Percentiles rank a stretch among this genome's conserved stretches.
phyloP scores from a whole-genome alignment of 1,284 basidiomycete species.

The Macrocybe sp. region DNA sequence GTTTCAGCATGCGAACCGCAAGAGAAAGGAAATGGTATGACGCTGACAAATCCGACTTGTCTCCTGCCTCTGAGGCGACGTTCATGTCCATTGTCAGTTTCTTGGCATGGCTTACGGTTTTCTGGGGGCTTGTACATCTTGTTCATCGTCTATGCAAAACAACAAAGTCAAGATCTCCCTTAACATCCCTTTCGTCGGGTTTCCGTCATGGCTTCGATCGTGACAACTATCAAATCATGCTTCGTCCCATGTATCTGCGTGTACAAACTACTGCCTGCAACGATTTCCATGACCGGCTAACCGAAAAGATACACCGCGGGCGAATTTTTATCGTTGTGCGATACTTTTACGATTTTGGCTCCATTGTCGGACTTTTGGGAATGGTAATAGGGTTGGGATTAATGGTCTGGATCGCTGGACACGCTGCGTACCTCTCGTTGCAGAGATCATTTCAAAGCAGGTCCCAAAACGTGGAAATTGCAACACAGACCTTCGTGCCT shows the following conservation, averaged over 20 bases:
- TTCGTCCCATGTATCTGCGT: slow-evolving; percentile 38
- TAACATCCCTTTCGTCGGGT: slow-evolving; percentile 5
- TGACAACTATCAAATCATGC: slow-evolving; percentile 17
- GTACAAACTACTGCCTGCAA: slow-evolving; percentile 54
- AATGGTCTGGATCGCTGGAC: slow-evolving; percentile 33
- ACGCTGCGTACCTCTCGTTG: slow-evolving; percentile 12
- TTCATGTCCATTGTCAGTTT: slow-evolving; percentile 12
- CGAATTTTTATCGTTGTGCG: slow-evolving; percentile 22
- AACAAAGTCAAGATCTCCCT: slow-evolving; percentile 8
- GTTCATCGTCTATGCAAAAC: slow-evolving; percentile 11
- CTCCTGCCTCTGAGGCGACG: background rate
- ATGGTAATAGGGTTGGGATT: slow-evolving; percentile 40
- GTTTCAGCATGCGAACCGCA: background rate
- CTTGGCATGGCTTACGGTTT: slow-evolving; percentile 14
- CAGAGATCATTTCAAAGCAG: slow-evolving; percentile 7
- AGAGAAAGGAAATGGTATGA: too few species aligned
- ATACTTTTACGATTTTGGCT: slow-evolving; percentile 47
- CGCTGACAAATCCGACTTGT: background rate
- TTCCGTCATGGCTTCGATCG: too few species aligned
- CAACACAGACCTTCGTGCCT: too few species aligned
- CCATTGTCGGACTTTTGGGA: slow-evolving; percentile 41
- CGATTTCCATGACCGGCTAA: slow-evolving; percentile 39
- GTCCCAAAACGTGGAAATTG: background rate
- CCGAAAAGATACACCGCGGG: slow-evolving; percentile 22
- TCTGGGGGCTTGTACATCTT: slow-evolving; percentile 19